Base-by-base conservation (phyloP, 306 rosid genomes). In the Quercus aquifolioides region DNA sequence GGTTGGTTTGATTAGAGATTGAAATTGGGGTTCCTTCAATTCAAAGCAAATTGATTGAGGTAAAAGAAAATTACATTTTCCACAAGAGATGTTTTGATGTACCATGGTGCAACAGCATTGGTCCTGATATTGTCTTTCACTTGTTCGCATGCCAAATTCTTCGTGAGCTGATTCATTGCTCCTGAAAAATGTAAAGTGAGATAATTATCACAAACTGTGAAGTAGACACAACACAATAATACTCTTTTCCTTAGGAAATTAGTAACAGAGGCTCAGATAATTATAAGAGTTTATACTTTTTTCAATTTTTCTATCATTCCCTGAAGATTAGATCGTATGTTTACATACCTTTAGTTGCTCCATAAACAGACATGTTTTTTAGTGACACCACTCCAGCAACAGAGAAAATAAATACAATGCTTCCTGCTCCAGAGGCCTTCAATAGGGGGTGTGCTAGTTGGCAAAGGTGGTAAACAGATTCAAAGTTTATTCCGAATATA, bases 71-170 rank as follows among this genome's bases (percentile, higher is more conserved):
- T 77, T 74, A 80, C 89, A 9, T 3, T 1, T 5, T 78, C 88
- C 20, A 3, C 30, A 0, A 71, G 73, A 18, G 87, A 80, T 4
- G 92, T 87, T 83, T 52, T 79, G 28, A 77, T 87, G 8, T 64
- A 21, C 59, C 85, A 84, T 18, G 92, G 95, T 26, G 91, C 91
- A 69, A 89, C 76, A 12, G 84, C 80, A 26, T 89, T 91, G 26
- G 74, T 78, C 82, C 91, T 80, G 46, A 80, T 84, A 3, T 91
- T 85, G 43, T 91, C 90, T 74, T 87, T 80, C 43, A 90, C 90
- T 91, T 91, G 85, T 23, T 89, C 91, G 35, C 91, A 84, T n/a
- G 95, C 91, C 82, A 91, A 71, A 38, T 54, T 80, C 76, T 75
- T 85, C 0, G 90, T 78, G 11, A 85, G 8, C 5, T 87, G 90